Conservation (phyloP, 345 rosid species). For the Stellera chamaejasme region DNA sequence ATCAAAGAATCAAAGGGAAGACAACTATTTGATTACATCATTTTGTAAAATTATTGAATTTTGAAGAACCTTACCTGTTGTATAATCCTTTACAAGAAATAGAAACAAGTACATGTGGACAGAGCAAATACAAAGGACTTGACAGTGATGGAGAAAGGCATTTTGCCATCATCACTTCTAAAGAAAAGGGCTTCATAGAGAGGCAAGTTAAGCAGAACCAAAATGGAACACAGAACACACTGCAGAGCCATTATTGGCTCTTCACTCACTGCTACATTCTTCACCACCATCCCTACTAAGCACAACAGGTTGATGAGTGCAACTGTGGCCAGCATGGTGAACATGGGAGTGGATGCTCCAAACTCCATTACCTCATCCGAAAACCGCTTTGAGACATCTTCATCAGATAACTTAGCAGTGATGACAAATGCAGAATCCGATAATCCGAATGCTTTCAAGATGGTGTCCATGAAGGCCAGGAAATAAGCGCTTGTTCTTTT, state of each 20-base stretch:
- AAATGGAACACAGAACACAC: constrained; percentile 32
- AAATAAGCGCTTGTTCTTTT: constrained; percentile 65
- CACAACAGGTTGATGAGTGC: constrained; percentile 52
- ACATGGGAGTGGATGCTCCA: constrained; percentile 59
- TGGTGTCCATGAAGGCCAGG: constrained; percentile 44
- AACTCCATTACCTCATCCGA: constrained; percentile 62
- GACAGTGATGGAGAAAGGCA: constrained; percentile 37
- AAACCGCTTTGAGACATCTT: constrained; percentile 39
- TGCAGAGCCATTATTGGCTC: constrained; percentile 34
- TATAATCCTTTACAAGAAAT: constrained; percentile 5
- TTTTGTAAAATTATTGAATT: too few species aligned
- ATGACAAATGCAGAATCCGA: constrained; percentile 43
- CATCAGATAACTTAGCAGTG: constrained; percentile 59
- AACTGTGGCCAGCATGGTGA: constrained; percentile 44
- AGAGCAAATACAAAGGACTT: constrained; percentile 35
- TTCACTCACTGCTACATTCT: not conserved
- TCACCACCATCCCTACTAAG: constrained; percentile 21
- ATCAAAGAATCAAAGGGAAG: too few species aligned
- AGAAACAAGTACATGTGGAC: constrained; percentile 32
- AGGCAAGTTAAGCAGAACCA: constrained; percentile 55
- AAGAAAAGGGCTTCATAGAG: constrained; percentile 47
- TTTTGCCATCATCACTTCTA: constrained; percentile 56
- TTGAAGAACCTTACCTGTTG: too few species aligned
- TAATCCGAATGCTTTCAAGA: constrained; percentile 34
- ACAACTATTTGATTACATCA: too few species aligned